Base-by-base conservation (phyloP, 2,329 filamentous ascomycete genomes). In the Aspergillus alliaceus region DNA sequence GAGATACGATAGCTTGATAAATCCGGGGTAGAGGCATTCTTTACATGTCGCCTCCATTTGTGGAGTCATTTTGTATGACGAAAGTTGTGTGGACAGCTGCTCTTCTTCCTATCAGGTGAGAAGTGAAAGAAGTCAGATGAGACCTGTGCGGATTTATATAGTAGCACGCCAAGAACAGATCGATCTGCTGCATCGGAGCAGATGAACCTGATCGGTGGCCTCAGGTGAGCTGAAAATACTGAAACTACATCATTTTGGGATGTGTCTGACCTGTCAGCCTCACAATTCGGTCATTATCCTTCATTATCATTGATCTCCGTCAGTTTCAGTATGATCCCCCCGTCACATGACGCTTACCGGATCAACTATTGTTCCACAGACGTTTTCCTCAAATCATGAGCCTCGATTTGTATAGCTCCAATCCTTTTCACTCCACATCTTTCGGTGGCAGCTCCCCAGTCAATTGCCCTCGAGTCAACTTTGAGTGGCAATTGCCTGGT, bases 181-280 rank as follows among this genome's bases (percentile, higher is more conserved):
- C 48, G 47, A 56, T 42, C 53, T 49, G 53, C 12, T 56, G 53
- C 27, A 51, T 37, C 15, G n/a, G 25, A 18, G 39, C 35, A 40
- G 77, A 84, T 57, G 80, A 79, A 61, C 79, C 9, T 7, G 6
- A n/a, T 25, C 75, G 25, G 76, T 84, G 70, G 72, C 74, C 57
- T 86, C 83, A 84, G n/a, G 47, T 56, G 37, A 56, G 53, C 34
- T 47, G 47, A 4, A 39, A 4, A 44, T 44, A 6, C 9, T 27
- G 40, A 27, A 22, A 18, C 12, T 54, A 27, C 24, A 47, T 46
- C 31, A 37, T 48, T n/a, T n/a, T n/a, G n/a, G n/a, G n/a, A n/a
- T n/a, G n/a, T n/a, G n/a, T n/a, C n/a, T n/a, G n/a, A n/a, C n/a
- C n/a, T n/a, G n/a, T n/a, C n/a, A 37, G 34, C 34, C 20, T 42